Conservation (phyloP, 768 basidiomycete species). For the Podaxis sp. region DNA sequence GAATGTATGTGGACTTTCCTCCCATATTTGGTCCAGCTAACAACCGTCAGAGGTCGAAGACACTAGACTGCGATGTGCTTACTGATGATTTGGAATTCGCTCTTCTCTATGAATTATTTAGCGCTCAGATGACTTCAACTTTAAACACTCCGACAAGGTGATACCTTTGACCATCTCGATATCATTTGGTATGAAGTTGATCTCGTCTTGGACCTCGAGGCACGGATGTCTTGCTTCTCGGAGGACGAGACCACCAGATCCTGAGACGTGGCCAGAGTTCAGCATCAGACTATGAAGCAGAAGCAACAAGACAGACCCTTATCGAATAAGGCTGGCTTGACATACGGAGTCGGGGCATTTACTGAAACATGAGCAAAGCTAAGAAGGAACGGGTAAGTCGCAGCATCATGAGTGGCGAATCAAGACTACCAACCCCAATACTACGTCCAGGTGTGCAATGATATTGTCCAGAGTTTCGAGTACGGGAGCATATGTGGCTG, state of each 20-base stretch:
- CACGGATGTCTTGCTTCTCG: conserved; percentile 94
- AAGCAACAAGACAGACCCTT: conserved; percentile 53
- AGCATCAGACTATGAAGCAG: background rate
- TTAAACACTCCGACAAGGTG: background rate
- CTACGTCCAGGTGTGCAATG: conserved; percentile 89
- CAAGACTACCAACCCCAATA: conserved; percentile 63
- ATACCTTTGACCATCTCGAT: conserved; percentile 89
- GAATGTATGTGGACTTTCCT: conserved; percentile 96
- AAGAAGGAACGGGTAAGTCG: background rate
- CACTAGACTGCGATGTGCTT: conserved; percentile 21
- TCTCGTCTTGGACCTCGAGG: conserved; percentile 92
- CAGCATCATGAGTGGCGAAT: background rate
- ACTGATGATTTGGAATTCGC: conserved; percentile 97
- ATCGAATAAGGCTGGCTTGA: conserved; percentile 78
- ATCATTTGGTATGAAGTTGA: conserved; percentile 95
- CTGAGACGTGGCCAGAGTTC: conserved; percentile 36
- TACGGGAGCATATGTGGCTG: conserved; percentile 90
- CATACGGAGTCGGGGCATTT: conserved; percentile 83
- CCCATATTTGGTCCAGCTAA: conserved; percentile 98
- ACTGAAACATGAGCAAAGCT: conserved; percentile 93
- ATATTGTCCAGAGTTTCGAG: conserved; percentile 81
- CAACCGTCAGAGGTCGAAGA: conserved; percentile 3
- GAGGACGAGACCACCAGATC: conserved; percentile 77
- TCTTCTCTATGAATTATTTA: conserved; percentile 49
- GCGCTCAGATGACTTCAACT: background rate